A percentile compares a stretch with the other conserved stretches of the same genome.
These are phyloP conservation scores for Trichophaea hybrida DNA, from an alignment of 2,329 filamentous ascomycete genomes.

Conservation along the genomic window DNA sequence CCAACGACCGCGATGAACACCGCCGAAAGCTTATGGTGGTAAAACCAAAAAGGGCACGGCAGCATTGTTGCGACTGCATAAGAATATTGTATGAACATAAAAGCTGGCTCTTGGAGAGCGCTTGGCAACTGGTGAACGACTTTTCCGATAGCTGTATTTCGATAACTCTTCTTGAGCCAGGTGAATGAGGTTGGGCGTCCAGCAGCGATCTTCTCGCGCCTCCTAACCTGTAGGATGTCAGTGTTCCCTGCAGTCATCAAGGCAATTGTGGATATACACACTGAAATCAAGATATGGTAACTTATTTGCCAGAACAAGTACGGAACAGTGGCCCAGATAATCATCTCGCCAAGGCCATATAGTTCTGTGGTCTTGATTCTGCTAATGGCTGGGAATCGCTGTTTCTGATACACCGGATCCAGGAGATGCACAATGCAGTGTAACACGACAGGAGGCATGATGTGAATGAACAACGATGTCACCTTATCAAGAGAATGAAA, in stretches of 20 bases:
- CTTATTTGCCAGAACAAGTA: constrained; percentile 84
- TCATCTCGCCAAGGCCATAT: constrained; percentile 45
- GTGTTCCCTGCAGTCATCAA: no score
- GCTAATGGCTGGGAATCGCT: constrained; percentile 72
- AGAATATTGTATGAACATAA: constrained; percentile 88
- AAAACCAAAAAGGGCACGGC: constrained; percentile 90
- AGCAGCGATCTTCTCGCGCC: constrained; percentile 89
- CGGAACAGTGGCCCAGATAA: constrained; percentile 83
- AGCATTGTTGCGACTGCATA: constrained; percentile 90
- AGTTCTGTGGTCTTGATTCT: constrained; percentile 51
- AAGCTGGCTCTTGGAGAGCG: constrained; percentile 66
- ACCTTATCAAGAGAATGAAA: constrained; percentile 99
- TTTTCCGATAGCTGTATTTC: constrained; percentile 75
- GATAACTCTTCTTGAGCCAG: constrained; percentile 85
- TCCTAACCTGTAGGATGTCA: constrained; percentile 37
- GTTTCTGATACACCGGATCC: constrained; percentile 46
- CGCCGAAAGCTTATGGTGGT: constrained; percentile 65
- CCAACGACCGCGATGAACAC: constrained; percentile 71
- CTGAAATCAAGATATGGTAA: constrained; percentile 92
- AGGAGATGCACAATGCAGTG: constrained; percentile 85
- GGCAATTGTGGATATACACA: constrained; percentile 31
- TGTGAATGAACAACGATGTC: constrained; percentile 95
- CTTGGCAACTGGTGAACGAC: constrained; percentile 66
- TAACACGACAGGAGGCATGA: constrained; percentile 91
- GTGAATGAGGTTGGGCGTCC: constrained; percentile 94